Percentiles rank a stretch among this genome's conserved stretches.
phyloP scores from a whole-genome alignment of 2,329 filamentous ascomycete genomes.

The Fusarium palustre region DNA sequence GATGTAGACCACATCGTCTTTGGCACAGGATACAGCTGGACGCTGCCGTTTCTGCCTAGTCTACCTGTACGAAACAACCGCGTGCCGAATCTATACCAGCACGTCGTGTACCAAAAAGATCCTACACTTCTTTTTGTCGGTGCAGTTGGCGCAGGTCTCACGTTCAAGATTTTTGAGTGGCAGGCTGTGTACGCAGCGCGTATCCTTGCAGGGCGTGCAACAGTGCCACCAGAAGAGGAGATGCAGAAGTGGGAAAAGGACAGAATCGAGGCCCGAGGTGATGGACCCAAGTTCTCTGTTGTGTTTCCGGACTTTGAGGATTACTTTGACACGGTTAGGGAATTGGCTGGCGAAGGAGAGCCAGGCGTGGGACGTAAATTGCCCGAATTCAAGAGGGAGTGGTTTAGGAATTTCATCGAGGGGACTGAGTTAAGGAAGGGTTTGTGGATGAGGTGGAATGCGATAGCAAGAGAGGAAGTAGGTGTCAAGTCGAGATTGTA shows the following conservation, averaged over 20 bases:
- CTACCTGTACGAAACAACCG: conserved; percentile 66
- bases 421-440: conserved; percentile 67
- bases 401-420: conserved; percentile 63
- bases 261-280: conserved; percentile 64
- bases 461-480: conserved; percentile 28
- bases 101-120: conserved; percentile 66
- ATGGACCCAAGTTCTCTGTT: conserved; percentile 67
- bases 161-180: conserved; percentile 77
- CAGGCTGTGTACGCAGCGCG: conserved; percentile 72
- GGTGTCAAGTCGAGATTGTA: conserved; percentile 10
- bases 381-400: conserved; percentile 59
- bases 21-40: conserved; percentile 75
- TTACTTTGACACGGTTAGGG: conserved; percentile 70
- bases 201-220: conserved; percentile 65
- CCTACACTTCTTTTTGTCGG: conserved; percentile 69
- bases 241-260: conserved; percentile 69
- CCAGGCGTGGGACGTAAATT: conserved; percentile 58
- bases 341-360: conserved; percentile 60
- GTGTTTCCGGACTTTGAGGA: conserved; percentile 72
- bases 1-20: conserved; percentile 73
- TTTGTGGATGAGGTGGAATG: conserved; percentile 68
- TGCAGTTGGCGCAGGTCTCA: conserved; percentile 68
- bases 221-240: conserved; percentile 61
- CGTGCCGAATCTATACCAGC: conserved; percentile 67
- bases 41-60: conserved; percentile 68